Base-by-base conservation (phyloP, 2,329 filamentous ascomycete species). In the Fusarium fujikuroi region DNA sequence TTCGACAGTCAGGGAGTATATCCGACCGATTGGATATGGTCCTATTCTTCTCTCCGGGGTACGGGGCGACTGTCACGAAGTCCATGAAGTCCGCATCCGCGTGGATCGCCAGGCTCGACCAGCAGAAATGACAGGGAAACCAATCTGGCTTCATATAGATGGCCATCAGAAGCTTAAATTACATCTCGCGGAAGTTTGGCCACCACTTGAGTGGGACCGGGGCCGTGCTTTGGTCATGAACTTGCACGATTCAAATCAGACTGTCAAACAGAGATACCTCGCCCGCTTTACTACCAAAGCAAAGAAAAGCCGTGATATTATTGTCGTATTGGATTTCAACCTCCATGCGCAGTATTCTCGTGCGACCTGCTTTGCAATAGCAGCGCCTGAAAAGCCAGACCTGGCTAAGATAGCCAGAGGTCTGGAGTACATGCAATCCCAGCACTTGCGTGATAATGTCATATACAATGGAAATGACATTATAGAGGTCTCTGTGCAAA, bases 61-160 rank as follows among this genome's bases (percentile, higher is more conserved):
- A 2, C 9, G 2, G 2, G 9, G 12, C 2, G 14, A 21, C 2
- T 16, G 2, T 2, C 12, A 7, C 8, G 2, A 15, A 5, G 19
- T 0, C 10, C 14, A 34, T 0, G 28, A 44, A 5, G 25, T 65
- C 18, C 43, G 37, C 3, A 58, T 66, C 11, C 14, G 23, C 5
- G 12, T 66, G 19, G 18, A 44, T 7, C 42, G 49, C 12, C 60
- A 66, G 25, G 0, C 2, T 1, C 30, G 1, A 10, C 12, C 23
- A 0, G 5, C 2, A 1, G 9, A 46, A 34, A 4, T 9, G 9
- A 11, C 5, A 25, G 15, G 60, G 2, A 32, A 11, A 9, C 2
- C 30, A 1, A 21, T 62, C 5, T 65, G 60, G 60, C 50, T 65
- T 8, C 49, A 64, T 15, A n/a, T 66, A 1, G 25, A 43, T 7